Conservation (phyloP, 2,329 filamentous ascomycete genomes). For the Drechslerella coelobrocha region DNA sequence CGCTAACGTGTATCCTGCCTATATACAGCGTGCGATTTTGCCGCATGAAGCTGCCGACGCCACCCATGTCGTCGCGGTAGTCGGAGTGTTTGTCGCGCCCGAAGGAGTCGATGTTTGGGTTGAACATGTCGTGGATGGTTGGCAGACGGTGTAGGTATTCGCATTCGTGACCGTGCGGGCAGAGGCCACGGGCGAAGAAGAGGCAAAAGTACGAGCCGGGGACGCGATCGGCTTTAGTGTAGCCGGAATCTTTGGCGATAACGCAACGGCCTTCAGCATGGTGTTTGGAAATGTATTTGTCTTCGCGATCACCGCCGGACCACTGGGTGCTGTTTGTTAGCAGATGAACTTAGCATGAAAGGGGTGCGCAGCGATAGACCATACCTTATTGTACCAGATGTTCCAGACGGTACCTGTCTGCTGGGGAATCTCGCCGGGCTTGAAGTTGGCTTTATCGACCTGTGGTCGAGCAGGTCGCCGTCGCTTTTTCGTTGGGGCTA, state of each 20-base stretch:
- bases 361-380: background rate
- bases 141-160: slow-evolving; percentile 91
- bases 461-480: slow-evolving; percentile 80
- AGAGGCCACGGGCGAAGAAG: slow-evolving; percentile 82
- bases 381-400: slow-evolving; percentile 91
- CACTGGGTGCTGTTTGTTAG: slow-evolving; percentile 61
- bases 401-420: slow-evolving; percentile 97
- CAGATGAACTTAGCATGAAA: background rate
- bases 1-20: slow-evolving; percentile 90
- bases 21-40: slow-evolving; percentile 95
- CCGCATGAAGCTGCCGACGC: slow-evolving; percentile 89
- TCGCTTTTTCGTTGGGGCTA: slow-evolving; percentile 78
- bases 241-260: slow-evolving; percentile 78
- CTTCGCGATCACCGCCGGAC: slow-evolving; percentile 92
- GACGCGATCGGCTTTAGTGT: slow-evolving; percentile 77
- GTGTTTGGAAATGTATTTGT: slow-evolving; percentile 83
- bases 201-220: slow-evolving; percentile 89
- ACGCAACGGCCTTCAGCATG: slow-evolving; percentile 86
- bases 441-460: slow-evolving; percentile 80
- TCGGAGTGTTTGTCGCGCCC: slow-evolving; percentile 90
- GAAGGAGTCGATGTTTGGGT: slow-evolving; percentile 93
- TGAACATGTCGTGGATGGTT: slow-evolving; percentile 84
- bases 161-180: slow-evolving; percentile 89
- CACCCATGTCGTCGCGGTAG: slow-evolving; percentile 97
- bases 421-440: slow-evolving; percentile 79